Evolutionary conservation across 2,329 filamentous ascomycete genomes (phyloP).

Genomic region (Cytospora paraplurivora): DNA sequence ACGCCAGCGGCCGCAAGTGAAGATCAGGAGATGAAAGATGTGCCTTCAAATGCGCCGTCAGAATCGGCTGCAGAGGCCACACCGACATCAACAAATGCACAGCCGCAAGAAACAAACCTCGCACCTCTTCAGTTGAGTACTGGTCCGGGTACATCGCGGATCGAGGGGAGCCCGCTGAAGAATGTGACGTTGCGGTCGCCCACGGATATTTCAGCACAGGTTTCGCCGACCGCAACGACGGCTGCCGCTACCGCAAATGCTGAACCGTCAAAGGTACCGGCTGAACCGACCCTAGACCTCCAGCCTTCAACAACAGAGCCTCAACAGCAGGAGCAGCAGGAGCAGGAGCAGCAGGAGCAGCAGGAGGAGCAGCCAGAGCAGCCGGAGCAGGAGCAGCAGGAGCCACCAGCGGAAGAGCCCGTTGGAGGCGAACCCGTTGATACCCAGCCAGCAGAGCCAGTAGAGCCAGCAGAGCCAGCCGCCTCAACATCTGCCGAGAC

Average conservation of each 20-base stretch:
- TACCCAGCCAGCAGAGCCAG: slow-evolving; percentile 7
- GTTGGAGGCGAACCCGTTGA: slow-evolving; percentile 3
- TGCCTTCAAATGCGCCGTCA: slow-evolving; percentile 20
- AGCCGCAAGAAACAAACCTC: slow-evolving; percentile 39
- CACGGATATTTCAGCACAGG: slow-evolving; percentile 39
- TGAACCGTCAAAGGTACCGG: slow-evolving; percentile 14
- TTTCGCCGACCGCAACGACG: slow-evolving; percentile 23
- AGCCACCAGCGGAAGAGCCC: background rate
- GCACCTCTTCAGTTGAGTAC: slow-evolving; percentile 33
- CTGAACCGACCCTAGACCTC: slow-evolving; percentile 19
- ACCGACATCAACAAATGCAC: slow-evolving; percentile 38
- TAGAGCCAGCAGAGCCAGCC: slow-evolving; percentile 11
- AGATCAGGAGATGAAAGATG: slow-evolving; percentile 35
- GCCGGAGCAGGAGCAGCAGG: background rate
- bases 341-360: too few species aligned
- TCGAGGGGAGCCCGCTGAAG: slow-evolving; percentile 56
- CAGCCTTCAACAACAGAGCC: slow-evolving; percentile 18
- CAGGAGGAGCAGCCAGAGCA: background rate
- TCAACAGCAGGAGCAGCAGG: background rate
- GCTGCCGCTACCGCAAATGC: slow-evolving; percentile 1
- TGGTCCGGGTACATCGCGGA: slow-evolving; percentile 38
- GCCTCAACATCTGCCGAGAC: slow-evolving; percentile 5
- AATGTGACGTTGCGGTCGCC: slow-evolving; percentile 53
- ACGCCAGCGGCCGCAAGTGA: slow-evolving; percentile 32
- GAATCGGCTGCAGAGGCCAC: slow-evolving; percentile 5